Conservation (phyloP, 83 land plant genomes). For the Thuja plicata region DNA sequence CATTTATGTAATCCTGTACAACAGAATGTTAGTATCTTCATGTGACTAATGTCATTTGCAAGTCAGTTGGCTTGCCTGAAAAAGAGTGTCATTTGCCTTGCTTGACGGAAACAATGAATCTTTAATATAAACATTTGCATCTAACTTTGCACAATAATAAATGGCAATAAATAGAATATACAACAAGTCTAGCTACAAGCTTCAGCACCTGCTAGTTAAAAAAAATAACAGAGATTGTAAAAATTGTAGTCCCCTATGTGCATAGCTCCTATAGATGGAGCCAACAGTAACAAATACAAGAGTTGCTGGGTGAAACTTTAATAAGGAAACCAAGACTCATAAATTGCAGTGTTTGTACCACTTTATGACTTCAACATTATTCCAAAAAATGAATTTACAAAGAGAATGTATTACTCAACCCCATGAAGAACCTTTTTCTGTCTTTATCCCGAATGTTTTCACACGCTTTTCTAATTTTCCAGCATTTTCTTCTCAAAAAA, state of each 20-base stretch:
- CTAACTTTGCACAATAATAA: background rate
- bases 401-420: background rate
- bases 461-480: background rate
- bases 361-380: background rate
- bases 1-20: slow-evolving; percentile 93
- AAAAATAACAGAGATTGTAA: background rate
- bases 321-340: background rate
- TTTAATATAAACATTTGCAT: background rate
- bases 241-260: background rate
- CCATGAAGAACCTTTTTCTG: background rate
- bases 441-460: background rate
- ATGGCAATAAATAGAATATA: background rate
- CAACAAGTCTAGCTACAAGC: background rate
- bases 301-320: background rate
- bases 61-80: background rate
- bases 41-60: background rate
- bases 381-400: background rate
- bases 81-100: background rate
- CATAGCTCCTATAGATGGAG: background rate
- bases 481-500: background rate
- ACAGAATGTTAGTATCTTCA: slow-evolving; percentile 8
- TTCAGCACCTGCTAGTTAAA: background rate
- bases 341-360: background rate
- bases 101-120: background rate
- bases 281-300: background rate